A percentile compares a stretch with the other conserved stretches of the same genome.
phyloP scores from a whole-genome alignment of 257 asterid genomes.

The Capsicum baccatum region DNA sequence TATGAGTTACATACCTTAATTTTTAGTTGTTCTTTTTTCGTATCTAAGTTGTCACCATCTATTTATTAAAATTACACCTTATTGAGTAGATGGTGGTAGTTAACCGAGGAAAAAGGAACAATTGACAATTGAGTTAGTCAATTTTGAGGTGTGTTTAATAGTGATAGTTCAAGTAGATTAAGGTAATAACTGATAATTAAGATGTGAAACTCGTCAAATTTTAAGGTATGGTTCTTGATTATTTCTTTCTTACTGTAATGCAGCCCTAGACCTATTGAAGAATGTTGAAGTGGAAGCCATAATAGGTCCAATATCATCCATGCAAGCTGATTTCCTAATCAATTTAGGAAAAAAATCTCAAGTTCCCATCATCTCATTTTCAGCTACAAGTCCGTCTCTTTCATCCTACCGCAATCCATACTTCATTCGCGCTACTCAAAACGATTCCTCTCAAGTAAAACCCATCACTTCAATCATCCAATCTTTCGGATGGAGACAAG shows the following conservation, averaged over 20 bases:
- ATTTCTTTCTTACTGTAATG: slow-evolving; percentile 36
- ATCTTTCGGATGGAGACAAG: slow-evolving; percentile 59
- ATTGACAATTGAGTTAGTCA: too few relatives aligned
- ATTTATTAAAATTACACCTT: too few relatives aligned
- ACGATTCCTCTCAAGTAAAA: slow-evolving; percentile 55
- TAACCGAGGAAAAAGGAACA: too few relatives aligned
- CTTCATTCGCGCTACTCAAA: slow-evolving; percentile 51
- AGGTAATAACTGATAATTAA: too few relatives aligned
- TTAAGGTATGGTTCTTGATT: not conserved
- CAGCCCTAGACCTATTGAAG: slow-evolving; percentile 64
- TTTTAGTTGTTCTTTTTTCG: too few relatives aligned
- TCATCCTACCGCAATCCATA: slow-evolving; percentile 44
- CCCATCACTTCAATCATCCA: slow-evolving; percentile 49
- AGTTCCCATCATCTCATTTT: slow-evolving; percentile 62
- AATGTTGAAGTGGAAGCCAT: slow-evolving; percentile 65
- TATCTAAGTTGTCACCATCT: too few relatives aligned
- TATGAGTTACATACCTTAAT: too few relatives aligned
- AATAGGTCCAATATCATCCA: slow-evolving; percentile 62
- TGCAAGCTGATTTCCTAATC: slow-evolving; percentile 54
- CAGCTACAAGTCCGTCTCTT: slow-evolving; percentile 64
- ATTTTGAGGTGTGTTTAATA: too few relatives aligned
- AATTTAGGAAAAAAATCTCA: slow-evolving; percentile 56
- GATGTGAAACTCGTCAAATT: too few relatives aligned
- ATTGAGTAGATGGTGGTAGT: too few relatives aligned
- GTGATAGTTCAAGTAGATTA: too few relatives aligned